Conservation (phyloP, 2,329 filamentous ascomycete species). For the Botrytis aclada region DNA sequence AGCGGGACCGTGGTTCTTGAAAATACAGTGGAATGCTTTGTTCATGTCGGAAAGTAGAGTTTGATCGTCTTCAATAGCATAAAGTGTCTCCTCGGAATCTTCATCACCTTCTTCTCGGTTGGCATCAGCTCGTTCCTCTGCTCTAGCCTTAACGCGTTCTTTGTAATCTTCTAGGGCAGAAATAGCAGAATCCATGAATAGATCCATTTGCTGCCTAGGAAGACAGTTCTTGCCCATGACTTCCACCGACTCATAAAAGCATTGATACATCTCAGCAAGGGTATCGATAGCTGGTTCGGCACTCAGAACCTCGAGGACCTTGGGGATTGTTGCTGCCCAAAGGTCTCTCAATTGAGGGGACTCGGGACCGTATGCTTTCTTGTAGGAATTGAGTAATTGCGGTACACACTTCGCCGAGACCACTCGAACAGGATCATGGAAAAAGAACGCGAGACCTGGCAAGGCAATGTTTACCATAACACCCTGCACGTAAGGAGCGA, state of each 20-base stretch:
- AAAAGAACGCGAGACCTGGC: conserved; percentile 94
- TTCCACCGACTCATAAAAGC: conserved; percentile 97
- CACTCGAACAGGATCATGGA: conserved; percentile 95
- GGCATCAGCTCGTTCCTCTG: conserved; percentile 71
- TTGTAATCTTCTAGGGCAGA: conserved; percentile 92
- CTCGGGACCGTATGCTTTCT: conserved; percentile 79
- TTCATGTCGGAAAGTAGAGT: conserved; percentile 98
- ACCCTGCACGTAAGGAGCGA: conserved; percentile 85
- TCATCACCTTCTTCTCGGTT: conserved; percentile 88
- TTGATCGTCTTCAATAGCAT: conserved; percentile 96
- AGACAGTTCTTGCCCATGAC: conserved; percentile 85
- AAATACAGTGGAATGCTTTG: conserved; percentile 98
- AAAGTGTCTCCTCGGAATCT: conserved; percentile 78
- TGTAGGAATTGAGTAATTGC: conserved; percentile 88
- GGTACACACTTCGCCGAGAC: conserved; percentile 94
- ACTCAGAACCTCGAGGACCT: conserved; percentile 87
- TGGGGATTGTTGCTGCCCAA: conserved; percentile 83
- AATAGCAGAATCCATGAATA: conserved; percentile 82
- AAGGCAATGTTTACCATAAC: conserved; percentile 97
- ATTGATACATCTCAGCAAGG: conserved; percentile 98
- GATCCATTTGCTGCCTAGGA: conserved; percentile 72
- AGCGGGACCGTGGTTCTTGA: conserved; percentile 85
- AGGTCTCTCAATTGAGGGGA: conserved; percentile 77
- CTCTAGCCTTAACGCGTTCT: conserved; percentile 73
- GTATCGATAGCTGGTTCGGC: conserved; percentile 96